Conservation (phyloP, 2,329 filamentous ascomycete species). For the Apiospora koreana region DNA sequence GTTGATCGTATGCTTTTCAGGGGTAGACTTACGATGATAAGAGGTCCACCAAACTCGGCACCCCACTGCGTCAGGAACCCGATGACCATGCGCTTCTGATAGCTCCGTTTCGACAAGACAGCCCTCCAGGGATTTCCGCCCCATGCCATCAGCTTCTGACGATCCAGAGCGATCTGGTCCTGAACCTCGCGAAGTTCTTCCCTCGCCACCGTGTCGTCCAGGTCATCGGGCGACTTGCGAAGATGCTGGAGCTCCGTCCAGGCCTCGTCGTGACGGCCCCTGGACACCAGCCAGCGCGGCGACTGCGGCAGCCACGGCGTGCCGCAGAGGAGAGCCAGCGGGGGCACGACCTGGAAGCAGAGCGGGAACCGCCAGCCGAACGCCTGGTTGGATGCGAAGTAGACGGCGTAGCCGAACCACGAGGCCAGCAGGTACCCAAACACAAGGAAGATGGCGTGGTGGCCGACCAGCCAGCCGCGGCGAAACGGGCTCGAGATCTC, state of each 20-base stretch:
- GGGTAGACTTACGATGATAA: slow-evolving; percentile 46
- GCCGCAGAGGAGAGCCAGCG: slow-evolving; percentile 27
- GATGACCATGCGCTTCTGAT: slow-evolving; percentile 52
- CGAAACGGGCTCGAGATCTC: slow-evolving; percentile 40
- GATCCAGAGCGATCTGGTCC: slow-evolving; percentile 45
- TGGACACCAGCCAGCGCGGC: slow-evolving; percentile 37
- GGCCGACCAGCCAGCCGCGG: slow-evolving; percentile 42
- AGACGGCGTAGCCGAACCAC: slow-evolving; percentile 48
- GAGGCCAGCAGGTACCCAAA: slow-evolving; percentile 40
- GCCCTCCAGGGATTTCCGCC: slow-evolving; percentile 45
- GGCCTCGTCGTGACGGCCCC: slow-evolving; percentile 31
- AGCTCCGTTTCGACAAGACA: slow-evolving; percentile 46
- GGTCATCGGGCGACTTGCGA: slow-evolving; percentile 22
- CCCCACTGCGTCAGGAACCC: slow-evolving; percentile 55
- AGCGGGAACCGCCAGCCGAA: slow-evolving; percentile 37
- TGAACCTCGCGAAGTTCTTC: slow-evolving; percentile 48
- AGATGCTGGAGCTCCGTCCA: slow-evolving; percentile 31
- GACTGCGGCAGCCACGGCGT: slow-evolving; percentile 37
- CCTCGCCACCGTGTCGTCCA: slow-evolving; percentile 14
- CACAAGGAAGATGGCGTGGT: slow-evolving; percentile 37
- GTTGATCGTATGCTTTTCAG: not conserved
- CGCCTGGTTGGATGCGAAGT: slow-evolving; percentile 25
- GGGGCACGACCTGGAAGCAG: slow-evolving; percentile 32
- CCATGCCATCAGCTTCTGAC: slow-evolving; percentile 38
- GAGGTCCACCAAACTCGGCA: slow-evolving; percentile 51